Conservation (phyloP, 768 basidiomycete genomes). For the Nidularia sp. region DNA sequence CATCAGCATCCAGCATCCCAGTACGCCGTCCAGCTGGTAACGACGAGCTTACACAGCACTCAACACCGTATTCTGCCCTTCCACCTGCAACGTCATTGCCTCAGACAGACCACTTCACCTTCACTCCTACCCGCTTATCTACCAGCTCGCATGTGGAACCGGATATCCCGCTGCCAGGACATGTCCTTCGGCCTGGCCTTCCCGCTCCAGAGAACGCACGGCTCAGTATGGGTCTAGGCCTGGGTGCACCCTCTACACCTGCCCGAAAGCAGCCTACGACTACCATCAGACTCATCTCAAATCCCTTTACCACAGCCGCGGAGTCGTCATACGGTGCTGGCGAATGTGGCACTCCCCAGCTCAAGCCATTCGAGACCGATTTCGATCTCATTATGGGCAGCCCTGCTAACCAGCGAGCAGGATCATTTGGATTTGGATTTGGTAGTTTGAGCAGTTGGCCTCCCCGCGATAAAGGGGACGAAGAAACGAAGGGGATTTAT, state of each 20-base stretch:
- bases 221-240: conserved; percentile 49
- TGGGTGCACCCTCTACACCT: conserved; percentile 34
- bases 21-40: not conserved
- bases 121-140: conserved; percentile 28
- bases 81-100: conserved; percentile 28
- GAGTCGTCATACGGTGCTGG: conserved; percentile 13
- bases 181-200: conserved; percentile 50
- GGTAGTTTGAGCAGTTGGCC: conserved; percentile 27
- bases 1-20: conserved; percentile 6
- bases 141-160: conserved; percentile 17
- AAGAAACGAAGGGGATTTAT: conserved; percentile 26
- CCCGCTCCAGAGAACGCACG: conserved; percentile 60
- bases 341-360: conserved; percentile 47
- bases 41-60: conserved; percentile 34
- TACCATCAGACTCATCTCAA: conserved; percentile 47
- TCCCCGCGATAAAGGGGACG: conserved; percentile 12
- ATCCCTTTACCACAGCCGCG: conserved; percentile 13
- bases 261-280: conserved; percentile 40
- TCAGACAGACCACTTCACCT: conserved; percentile 47
- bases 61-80: conserved; percentile 40
- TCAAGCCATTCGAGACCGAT: conserved; percentile 60
- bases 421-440: conserved; percentile 11
- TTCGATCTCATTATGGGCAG: conserved; percentile 67
- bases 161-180: conserved; percentile 54
- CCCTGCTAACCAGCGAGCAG: conserved; percentile 23